A percentile compares a stretch with the other conserved stretches of the same genome.
phyloP scores from a whole-genome alignment of 2,329 filamentous ascomycete species.

The Alternaria gansuensis region DNA sequence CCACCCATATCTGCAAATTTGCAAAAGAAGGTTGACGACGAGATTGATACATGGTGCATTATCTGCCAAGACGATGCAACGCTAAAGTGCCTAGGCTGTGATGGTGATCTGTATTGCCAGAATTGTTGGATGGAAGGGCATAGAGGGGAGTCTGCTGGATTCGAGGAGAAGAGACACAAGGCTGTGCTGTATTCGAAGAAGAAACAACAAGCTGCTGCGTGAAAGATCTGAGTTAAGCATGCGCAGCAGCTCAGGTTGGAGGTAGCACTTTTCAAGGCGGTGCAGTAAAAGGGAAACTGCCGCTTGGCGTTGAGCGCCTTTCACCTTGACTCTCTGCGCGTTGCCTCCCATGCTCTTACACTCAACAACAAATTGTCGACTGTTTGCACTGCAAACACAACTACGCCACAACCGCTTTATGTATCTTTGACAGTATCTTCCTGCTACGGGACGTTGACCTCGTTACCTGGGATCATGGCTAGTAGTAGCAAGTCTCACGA shows the following conservation, averaged over 20 bases:
- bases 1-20: conserved; percentile 48
- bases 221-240: background rate
- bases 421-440: background rate
- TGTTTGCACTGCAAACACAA: background rate
- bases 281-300: background rate
- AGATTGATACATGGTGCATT: conserved; percentile 79
- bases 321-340: background rate
- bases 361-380: background rate
- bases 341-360: background rate
- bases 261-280: background rate
- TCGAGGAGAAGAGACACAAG: conserved; percentile 74
- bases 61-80: conserved; percentile 83
- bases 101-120: conserved; percentile 75
- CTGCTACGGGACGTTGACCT: background rate
- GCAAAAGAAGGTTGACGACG: conserved; percentile 68
- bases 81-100: conserved; percentile 76
- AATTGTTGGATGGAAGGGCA: conserved; percentile 86
- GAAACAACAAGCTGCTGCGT: conserved; percentile 30
- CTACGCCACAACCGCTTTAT: background rate
- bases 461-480: background rate
- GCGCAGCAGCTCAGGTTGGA: background rate
- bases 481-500: background rate
- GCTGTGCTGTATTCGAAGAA: conserved; percentile 65
- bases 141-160: conserved; percentile 71
- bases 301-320: background rate